Percentiles rank a stretch among this genome's conserved stretches.
phyloP scores from a whole-genome alignment of 352 stramenopile species.

The Phytopythium mirpurense region DNA sequence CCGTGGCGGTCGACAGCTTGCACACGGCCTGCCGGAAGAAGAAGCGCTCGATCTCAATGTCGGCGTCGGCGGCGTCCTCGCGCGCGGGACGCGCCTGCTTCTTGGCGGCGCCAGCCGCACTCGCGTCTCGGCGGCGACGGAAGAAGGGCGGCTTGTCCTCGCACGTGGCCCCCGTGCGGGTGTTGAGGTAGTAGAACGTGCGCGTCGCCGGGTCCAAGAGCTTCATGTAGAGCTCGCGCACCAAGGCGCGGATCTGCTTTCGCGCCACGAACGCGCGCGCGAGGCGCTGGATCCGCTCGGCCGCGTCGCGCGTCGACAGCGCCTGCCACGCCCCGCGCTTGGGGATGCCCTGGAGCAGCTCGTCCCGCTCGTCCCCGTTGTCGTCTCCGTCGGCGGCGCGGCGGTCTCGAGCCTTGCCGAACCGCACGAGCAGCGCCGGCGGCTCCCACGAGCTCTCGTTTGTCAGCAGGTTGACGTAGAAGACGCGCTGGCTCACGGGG shows the following conservation, averaged over 20 bases:
- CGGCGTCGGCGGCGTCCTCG: conserved; percentile 20
- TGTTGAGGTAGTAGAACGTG: conserved; percentile 73
- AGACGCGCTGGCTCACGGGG: conserved; percentile 50
- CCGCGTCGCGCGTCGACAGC: conserved; percentile 27
- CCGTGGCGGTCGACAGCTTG: conserved; percentile 38
- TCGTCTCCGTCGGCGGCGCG: not conserved
- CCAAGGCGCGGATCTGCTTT: conserved; percentile 28
- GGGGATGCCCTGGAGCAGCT: not conserved
- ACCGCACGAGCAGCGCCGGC: conserved; percentile 34
- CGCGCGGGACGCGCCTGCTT: not conserved
- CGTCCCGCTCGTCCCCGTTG: not conserved
- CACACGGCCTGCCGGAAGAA: conserved; percentile 58
- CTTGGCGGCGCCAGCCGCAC: not conserved
- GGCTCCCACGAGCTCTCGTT: conserved; percentile 59
- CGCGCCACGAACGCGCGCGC: conserved; percentile 34
- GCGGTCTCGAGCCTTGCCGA: conserved; percentile 13
- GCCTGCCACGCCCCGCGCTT: not conserved
- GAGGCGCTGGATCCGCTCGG: conserved; percentile 44
- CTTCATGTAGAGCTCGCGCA: conserved; percentile 75
- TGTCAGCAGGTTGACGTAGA: conserved; percentile 63
- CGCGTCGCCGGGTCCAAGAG: conserved; percentile 41
- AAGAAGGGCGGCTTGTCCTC: conserved; percentile 47
- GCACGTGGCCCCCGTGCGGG: conserved; percentile 29
- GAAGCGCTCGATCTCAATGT: conserved; percentile 59
- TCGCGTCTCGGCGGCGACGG: conserved; percentile 14